phyloP scores from a whole-genome alignment of 306 rosid species.

The Geum urbanum region DNA sequence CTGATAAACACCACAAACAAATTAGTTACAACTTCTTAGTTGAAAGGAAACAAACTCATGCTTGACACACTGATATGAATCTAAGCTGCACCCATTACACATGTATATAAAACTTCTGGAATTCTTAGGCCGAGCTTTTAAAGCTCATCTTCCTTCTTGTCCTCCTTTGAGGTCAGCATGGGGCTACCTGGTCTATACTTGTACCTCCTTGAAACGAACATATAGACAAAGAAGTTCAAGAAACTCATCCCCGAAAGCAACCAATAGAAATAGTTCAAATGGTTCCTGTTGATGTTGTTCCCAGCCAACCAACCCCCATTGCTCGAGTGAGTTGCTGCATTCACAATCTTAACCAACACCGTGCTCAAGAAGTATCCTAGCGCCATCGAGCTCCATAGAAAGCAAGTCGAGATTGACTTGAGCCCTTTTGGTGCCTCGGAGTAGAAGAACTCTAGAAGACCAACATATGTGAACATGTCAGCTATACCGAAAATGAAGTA shows the following conservation, averaged over 20 bases:
- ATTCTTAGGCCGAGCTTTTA: neutral
- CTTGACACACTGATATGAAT: neutral
- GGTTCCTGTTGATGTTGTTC: constrained; percentile 76
- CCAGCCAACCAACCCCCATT: constrained; percentile 82
- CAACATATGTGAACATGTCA: constrained; percentile 80
- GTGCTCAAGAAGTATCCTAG: constrained; percentile 78
- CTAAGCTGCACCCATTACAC: neutral
- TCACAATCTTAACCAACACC: constrained; percentile 62
- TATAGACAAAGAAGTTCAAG: constrained; percentile 57
- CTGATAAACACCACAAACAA: neutral
- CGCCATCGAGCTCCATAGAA: constrained; percentile 90
- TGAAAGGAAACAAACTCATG: neutral
- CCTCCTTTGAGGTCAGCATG: constrained; percentile 12
- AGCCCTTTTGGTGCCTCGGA: constrained; percentile 78
- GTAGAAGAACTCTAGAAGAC: constrained; percentile 83
- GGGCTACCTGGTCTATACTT: constrained; percentile 51
- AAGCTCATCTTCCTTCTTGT: constrained; percentile 23
- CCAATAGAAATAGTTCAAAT: constrained; percentile 69
- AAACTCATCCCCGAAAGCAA: constrained; percentile 71
- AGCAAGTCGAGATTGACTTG: constrained; percentile 81
- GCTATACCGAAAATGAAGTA: constrained; percentile 91
- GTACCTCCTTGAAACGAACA: constrained; percentile 64
- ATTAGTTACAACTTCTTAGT: neutral
- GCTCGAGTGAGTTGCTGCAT: constrained; percentile 48
- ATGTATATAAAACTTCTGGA: too few species aligned